These are phyloP conservation scores for Lipomyces yamadae DNA, from an alignment of 805 yeast genomes.

Conservation along the genomic window DNA sequence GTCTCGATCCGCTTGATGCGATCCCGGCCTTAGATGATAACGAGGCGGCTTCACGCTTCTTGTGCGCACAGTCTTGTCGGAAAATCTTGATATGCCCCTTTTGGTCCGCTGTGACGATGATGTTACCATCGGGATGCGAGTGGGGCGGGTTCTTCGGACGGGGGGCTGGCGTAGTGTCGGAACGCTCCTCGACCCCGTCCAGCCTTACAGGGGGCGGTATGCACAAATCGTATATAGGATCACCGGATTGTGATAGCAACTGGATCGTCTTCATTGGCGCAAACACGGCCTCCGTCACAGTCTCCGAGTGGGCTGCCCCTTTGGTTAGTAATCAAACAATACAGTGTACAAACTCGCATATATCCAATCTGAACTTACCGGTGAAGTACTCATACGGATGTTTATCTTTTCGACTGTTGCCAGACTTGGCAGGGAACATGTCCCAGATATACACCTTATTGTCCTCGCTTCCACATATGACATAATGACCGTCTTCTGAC, in stretches of 20 bases:
- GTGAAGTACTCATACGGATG: constrained; percentile 34
- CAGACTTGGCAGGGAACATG: constrained; percentile 39
- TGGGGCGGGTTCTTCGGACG: constrained; percentile 14
- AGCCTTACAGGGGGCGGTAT: constrained; percentile 44
- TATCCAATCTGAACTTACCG: constrained; percentile 19
- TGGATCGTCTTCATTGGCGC: constrained; percentile 75
- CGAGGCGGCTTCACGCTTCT: constrained; percentile 38
- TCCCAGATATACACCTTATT: constrained; percentile 87
- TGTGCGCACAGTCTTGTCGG: constrained; percentile 74
- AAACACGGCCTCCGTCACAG: constrained; percentile 74
- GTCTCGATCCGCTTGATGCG: constrained; percentile 4
- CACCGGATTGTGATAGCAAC: constrained; percentile 72
- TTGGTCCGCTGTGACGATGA: constrained; percentile 78
- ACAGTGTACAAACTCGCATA: constrained; percentile 42
- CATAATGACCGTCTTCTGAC: constrained; percentile 60
- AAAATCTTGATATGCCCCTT: constrained; percentile 75
- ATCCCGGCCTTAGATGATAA: constrained; percentile 12
- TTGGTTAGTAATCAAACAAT: constrained; percentile 58
- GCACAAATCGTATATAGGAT: constrained; percentile 71
- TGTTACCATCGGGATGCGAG: constrained; percentile 46
- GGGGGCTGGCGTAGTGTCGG: not conserved
- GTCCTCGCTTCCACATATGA: constrained; percentile 85
- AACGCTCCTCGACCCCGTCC: constrained; percentile 7
- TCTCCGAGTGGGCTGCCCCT: constrained; percentile 76
- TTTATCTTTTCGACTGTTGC: constrained; percentile 39